Conservation (phyloP, 2,329 filamentous ascomycete species). For the Diplodia seriata region DNA sequence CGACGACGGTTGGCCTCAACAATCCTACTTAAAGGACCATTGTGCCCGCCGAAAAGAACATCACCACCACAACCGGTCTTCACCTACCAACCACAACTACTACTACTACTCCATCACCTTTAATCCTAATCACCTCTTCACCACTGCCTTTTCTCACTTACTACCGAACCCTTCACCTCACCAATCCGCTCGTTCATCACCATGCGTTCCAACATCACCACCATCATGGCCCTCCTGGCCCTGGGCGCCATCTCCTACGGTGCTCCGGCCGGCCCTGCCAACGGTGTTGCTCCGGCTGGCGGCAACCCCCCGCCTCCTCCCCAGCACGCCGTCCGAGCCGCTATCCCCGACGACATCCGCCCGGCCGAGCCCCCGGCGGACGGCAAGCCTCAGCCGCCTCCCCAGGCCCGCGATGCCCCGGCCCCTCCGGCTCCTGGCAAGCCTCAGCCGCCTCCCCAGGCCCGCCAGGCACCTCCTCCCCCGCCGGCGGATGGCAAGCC, state of each 20-base stretch:
- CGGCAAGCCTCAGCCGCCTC: conserved; percentile 10
- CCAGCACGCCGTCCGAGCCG: conserved; percentile 8
- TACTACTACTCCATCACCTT: conserved; percentile 13
- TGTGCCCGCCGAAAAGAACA: neutral
- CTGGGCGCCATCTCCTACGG: conserved; percentile 28
- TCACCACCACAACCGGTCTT: conserved; percentile 11
- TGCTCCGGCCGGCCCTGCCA: conserved; percentile 16
- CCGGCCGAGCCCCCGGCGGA: neutral
- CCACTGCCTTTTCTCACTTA: neutral
- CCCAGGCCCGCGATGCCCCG: neutral
- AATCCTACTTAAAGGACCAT: conserved; percentile 12
- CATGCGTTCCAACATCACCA: conserved; percentile 30
- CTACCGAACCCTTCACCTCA: conserved; percentile 5
- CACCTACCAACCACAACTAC: conserved; percentile 10
- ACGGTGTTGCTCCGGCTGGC: conserved; percentile 5
- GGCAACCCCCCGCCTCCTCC: neutral
- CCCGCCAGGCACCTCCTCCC: neutral
- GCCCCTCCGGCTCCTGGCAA: neutral
- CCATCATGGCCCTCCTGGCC: conserved; percentile 32
- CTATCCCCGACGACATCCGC: conserved; percentile 11
- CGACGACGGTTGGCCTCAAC: neutral
- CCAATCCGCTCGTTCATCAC: conserved; percentile 20
- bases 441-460: neutral
- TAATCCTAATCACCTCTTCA: conserved; percentile 14
- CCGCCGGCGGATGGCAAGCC: no score